A percentile compares a stretch with the other conserved stretches of the same genome.
phyloP scores from a whole-genome alignment of 805 yeast genomes.

The Blastobotrys terrestris region DNA sequence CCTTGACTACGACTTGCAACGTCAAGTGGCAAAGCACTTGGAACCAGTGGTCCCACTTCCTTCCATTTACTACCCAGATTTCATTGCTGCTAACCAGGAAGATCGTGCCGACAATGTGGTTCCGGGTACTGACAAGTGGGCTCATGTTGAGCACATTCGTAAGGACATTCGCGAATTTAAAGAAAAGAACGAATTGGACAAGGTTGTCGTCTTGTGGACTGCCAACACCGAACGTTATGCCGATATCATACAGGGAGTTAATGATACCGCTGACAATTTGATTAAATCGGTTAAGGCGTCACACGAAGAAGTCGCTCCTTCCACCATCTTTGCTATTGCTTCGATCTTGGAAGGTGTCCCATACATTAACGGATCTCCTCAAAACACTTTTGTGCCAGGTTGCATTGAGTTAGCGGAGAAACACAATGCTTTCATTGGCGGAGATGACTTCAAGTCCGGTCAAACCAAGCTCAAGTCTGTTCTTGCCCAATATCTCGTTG shows the following conservation, averaged over 20 bases:
- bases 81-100: slow-evolving; percentile 90
- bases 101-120: slow-evolving; percentile 86
- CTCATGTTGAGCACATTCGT: slow-evolving; percentile 81
- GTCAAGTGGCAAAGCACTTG: slow-evolving; percentile 61
- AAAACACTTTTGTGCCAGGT: slow-evolving; percentile 96
- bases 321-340: slow-evolving; percentile 92
- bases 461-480: slow-evolving; percentile 97
- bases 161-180: slow-evolving; percentile 78
- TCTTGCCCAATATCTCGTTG: slow-evolving; percentile 89
- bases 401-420: slow-evolving; percentile 82
- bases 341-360: slow-evolving; percentile 82
- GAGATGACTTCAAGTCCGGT: slow-evolving; percentile 96
- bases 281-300: slow-evolving; percentile 65
- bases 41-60: slow-evolving; percentile 62
- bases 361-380: slow-evolving; percentile 95
- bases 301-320: slow-evolving; percentile 83
- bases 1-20: slow-evolving; percentile 77
- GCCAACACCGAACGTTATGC: slow-evolving; percentile 95
- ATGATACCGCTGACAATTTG: slow-evolving; percentile 81
- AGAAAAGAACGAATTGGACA: slow-evolving; percentile 63
- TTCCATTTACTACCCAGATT: slow-evolving; percentile 91
- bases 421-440: slow-evolving; percentile 75
- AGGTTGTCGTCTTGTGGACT: slow-evolving; percentile 90
- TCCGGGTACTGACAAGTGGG: slow-evolving; percentile 74
- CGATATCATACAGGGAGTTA: slow-evolving; percentile 68